Percentiles rank a stretch among this genome's conserved stretches.
Conservation (phyloP, 805 yeast genomes). For the Alloascoidea hylecoeti region DNA sequence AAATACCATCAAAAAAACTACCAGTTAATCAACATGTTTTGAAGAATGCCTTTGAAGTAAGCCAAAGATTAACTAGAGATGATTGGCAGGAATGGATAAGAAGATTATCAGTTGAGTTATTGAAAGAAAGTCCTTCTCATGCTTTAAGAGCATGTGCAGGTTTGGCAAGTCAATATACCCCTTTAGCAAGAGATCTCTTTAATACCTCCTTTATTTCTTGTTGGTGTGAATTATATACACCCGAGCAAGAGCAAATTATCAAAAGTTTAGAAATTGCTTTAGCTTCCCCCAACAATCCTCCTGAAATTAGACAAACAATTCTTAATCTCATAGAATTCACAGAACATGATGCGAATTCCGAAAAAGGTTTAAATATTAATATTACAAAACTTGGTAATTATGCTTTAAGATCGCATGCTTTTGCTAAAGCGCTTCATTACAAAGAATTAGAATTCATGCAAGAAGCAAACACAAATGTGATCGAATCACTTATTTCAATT, state of each 20-base stretch:
- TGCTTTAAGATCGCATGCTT: conserved; percentile 93
- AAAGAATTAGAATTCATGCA: conserved; percentile 90
- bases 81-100: conserved; percentile 99
- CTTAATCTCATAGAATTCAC: conserved; percentile 87
- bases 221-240: conserved; percentile 85
- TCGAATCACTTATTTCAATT: conserved; percentile 82
- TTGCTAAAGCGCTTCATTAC: conserved; percentile 93
- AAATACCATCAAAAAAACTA: conserved; percentile 56
- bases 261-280: conserved; percentile 77
- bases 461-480: conserved; percentile 83
- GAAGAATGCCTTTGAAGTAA: conserved; percentile 84
- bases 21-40: conserved; percentile 54
- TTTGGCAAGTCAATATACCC: conserved; percentile 75
- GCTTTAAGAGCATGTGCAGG: conserved; percentile 89
- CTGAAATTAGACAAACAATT: conserved; percentile 86
- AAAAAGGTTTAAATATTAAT: conserved; percentile 82
- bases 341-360: conserved; percentile 99
- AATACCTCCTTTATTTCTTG: conserved; percentile 92
- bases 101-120: conserved; percentile 66
- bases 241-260: conserved; percentile 80
- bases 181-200: conserved; percentile 80
- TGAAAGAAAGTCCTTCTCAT: conserved; percentile 89
- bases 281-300: conserved; percentile 84
- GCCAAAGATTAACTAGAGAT: conserved; percentile 77
- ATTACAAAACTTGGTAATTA: conserved; percentile 84